These are phyloP conservation scores for Trametes sanguinea DNA, from an alignment of 768 basidiomycete genomes.

Conservation along the genomic window DNA sequence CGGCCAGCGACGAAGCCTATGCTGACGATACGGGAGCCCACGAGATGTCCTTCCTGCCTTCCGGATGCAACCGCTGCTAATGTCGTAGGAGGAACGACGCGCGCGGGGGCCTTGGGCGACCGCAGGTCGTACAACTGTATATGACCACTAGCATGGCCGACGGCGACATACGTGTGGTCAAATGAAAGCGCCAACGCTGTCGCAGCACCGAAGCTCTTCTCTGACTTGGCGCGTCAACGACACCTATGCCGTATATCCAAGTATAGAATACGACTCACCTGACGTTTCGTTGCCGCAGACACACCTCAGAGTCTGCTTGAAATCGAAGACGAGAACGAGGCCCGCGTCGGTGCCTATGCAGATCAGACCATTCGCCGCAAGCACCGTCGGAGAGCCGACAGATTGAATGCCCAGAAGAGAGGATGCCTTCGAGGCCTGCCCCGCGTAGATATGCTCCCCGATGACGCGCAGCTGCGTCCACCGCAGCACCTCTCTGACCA, in stretches of 20 bases:
- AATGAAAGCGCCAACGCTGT: conserved; percentile 91
- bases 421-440: conserved; percentile 58
- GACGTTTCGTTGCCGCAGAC: conserved; percentile 72
- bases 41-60: conserved; percentile 82
- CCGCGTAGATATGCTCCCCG: conserved; percentile 56
- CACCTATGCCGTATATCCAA: conserved; percentile 4
- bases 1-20: conserved; percentile 88
- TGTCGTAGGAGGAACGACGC: conserved; percentile 71
- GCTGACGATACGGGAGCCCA: conserved; percentile 75
- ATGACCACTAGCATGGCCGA: conserved; percentile 82
- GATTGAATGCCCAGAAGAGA: conserved; percentile 59
- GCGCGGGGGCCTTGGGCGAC: conserved; percentile 64
- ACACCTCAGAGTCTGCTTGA: conserved; percentile 80
- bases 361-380: conserved; percentile 85
- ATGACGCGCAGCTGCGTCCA: conserved; percentile 73
- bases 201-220: conserved; percentile 66
- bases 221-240: conserved; percentile 40
- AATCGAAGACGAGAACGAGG: conserved; percentile 82
- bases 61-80: conserved; percentile 70
- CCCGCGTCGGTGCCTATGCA: conserved; percentile 87
- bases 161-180: conserved; percentile 91
- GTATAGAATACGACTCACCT: conserved; percentile 45
- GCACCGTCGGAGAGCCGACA: conserved; percentile 71
- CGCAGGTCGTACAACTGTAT: conserved; percentile 85
- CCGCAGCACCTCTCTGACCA: conserved; percentile 63